Conservation (phyloP, 1,284 basidiomycete species). For the Pterulicium gracile region DNA sequence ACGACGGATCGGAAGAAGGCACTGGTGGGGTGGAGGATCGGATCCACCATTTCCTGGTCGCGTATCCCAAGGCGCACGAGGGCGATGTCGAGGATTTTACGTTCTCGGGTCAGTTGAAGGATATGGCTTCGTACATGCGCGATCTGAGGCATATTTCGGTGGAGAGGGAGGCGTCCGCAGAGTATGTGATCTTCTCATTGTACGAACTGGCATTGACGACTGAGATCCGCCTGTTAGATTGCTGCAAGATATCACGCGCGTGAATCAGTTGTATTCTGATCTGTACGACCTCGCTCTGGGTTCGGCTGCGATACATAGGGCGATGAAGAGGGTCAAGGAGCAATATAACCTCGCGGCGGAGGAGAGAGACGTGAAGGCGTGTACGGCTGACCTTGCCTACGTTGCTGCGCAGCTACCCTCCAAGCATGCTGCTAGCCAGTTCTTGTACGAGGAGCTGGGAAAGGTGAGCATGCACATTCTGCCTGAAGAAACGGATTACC, state of each 20-base stretch:
- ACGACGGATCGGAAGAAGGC: not conserved
- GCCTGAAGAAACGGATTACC: too few relatives aligned
- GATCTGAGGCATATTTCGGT: not conserved
- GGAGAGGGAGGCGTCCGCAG: not conserved
- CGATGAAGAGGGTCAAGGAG: not conserved
- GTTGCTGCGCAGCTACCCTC: not conserved
- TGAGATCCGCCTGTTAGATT: too few relatives aligned
- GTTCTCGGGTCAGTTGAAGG: not conserved
- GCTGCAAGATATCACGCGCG: not conserved
- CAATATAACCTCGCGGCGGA: not conserved
- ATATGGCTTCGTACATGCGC: not conserved
- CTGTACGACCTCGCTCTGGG: not conserved
- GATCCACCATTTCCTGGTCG: not conserved
- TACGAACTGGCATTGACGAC: too few relatives aligned
- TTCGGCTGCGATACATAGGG: not conserved
- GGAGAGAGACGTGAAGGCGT: not conserved
- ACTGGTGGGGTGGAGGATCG: not conserved
- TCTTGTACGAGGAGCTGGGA: not conserved
- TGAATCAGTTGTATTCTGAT: not conserved
- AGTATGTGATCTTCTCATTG: not conserved
- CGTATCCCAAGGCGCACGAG: not conserved
- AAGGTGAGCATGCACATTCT: too few relatives aligned
- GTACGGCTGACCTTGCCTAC: not conserved
- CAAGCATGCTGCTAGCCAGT: not conserved
- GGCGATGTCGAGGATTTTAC: not conserved